A percentile compares a stretch with the other conserved stretches of the same genome.
These are phyloP conservation scores for Taxillus chinensis DNA, from an alignment of 164 flowering plant species.

Conservation along the genomic window DNA sequence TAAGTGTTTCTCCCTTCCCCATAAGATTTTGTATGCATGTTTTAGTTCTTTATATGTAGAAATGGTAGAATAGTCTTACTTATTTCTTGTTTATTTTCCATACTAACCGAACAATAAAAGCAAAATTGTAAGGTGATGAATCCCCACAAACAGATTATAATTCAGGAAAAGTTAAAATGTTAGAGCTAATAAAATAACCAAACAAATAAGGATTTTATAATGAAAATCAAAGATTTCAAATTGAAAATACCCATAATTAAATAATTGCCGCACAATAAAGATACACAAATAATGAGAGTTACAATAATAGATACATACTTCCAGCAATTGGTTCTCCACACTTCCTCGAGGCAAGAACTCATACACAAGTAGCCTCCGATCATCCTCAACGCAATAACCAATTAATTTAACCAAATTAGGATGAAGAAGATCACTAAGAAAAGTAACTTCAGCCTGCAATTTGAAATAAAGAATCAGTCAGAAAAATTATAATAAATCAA, in stretches of 20 bases:
- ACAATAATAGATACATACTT: slow-evolving; percentile 21
- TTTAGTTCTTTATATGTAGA: too few relatives aligned
- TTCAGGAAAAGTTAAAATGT: not conserved
- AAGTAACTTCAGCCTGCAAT: slow-evolving; percentile 39
- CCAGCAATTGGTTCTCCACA: slow-evolving; percentile 45
- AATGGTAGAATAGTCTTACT: too few relatives aligned
- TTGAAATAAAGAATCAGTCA: not conserved
- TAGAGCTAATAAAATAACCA: not conserved
- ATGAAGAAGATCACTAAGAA: slow-evolving; percentile 39
- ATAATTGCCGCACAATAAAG: not conserved
- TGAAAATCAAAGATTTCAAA: not conserved
- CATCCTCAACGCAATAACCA: slow-evolving; percentile 39
- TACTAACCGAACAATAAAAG: too few relatives aligned
- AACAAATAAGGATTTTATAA: too few relatives aligned
- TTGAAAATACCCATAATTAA: too few relatives aligned
- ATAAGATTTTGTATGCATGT: too few relatives aligned
- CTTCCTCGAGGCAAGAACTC: slow-evolving; percentile 46
- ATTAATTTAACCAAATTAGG: slow-evolving; percentile 34
- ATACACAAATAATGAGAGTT: not conserved
- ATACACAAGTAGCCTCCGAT: slow-evolving; percentile 44
- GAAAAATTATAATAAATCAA: not conserved
- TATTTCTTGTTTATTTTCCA: too few relatives aligned
- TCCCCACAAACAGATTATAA: not conserved
- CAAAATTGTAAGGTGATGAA: not conserved
- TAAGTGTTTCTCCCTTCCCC: too few relatives aligned